Evolutionary conservation across 2,329 filamentous ascomycete genomes (phyloP).

Genomic region (Fusarium napiforme): DNA sequence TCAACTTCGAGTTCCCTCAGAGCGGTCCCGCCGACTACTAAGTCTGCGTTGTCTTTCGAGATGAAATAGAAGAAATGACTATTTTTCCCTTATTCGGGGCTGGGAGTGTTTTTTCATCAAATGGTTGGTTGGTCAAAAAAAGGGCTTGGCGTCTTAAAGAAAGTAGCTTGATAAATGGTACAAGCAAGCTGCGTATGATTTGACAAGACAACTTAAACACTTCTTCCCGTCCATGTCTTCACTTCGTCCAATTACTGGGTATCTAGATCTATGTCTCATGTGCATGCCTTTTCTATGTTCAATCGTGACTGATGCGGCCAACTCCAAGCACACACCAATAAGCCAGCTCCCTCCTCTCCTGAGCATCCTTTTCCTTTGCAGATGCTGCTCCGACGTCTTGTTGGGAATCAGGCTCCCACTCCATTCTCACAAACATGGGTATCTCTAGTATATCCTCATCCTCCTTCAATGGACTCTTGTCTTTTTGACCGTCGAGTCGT

Average conservation of each 20-base stretch:
- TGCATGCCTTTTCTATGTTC: constrained; percentile 29
- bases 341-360: constrained; percentile 86
- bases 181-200: constrained; percentile 58
- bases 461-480: constrained; percentile 62
- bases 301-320: constrained; percentile 75
- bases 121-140: constrained; percentile 54
- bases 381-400: constrained; percentile 70
- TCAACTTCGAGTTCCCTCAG: constrained; percentile 99
- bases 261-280: constrained; percentile 51
- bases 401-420: constrained; percentile 82
- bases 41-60: constrained; percentile 49
- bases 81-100: constrained; percentile 35
- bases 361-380: constrained; percentile 68
- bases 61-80: constrained; percentile 31
- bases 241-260: constrained; percentile 50
- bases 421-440: constrained; percentile 90
- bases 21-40: constrained; percentile 83
- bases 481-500: constrained; percentile 51
- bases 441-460: constrained; percentile 82
- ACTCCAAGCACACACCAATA: constrained; percentile 96
- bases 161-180: constrained; percentile 61
- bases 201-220: constrained; percentile 49
- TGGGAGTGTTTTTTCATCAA: constrained; percentile 51
- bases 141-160: constrained; percentile 63
- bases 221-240: constrained; percentile 41